A percentile compares a stretch with the other conserved stretches of the same genome.
Conservation (phyloP, 2,329 filamentous ascomycete species). For the Epichloe uncinata region DNA sequence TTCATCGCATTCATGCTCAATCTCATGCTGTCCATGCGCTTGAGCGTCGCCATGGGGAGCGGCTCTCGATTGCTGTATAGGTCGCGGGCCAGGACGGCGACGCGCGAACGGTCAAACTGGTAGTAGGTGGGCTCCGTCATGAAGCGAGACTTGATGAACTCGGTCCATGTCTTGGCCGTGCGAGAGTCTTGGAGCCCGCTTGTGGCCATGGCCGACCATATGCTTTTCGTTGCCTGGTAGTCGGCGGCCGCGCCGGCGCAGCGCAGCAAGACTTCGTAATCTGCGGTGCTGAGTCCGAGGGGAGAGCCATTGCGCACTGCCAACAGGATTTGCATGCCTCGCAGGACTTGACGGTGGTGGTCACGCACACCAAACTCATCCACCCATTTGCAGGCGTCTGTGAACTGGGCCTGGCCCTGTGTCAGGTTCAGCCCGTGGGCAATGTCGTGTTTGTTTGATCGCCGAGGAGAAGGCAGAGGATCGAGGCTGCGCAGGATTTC, state of each 20-base stretch:
- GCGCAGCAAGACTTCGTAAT: constrained; percentile 32
- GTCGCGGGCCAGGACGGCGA: constrained; percentile 27
- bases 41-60: constrained; percentile 9
- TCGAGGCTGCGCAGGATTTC: constrained; percentile 51
- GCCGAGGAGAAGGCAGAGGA: constrained; percentile 37
- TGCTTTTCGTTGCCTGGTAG: constrained; percentile 16
- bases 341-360: constrained; percentile 25
- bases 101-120: constrained; percentile 28
- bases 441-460: constrained; percentile 31
- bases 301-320: constrained; percentile 18
- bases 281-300: constrained; percentile 20
- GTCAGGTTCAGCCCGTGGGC: constrained; percentile 26
- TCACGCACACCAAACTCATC: constrained; percentile 32
- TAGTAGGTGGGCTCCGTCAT: constrained; percentile 32
- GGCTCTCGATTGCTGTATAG: constrained; percentile 15
- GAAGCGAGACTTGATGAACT: constrained; percentile 35
- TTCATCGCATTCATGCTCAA: constrained; percentile 16
- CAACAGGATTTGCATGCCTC: constrained; percentile 21
- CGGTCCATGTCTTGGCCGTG: constrained; percentile 24
- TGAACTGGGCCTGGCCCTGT: constrained; percentile 26
- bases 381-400: constrained; percentile 22
- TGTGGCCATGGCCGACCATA: constrained; percentile 23
- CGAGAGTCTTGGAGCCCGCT: constrained; percentile 17
- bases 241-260: constrained; percentile 34
- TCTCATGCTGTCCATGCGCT: constrained; percentile 18